Conservation (phyloP, 441 rosid genomes). For the Biscutella auriculata region DNA sequence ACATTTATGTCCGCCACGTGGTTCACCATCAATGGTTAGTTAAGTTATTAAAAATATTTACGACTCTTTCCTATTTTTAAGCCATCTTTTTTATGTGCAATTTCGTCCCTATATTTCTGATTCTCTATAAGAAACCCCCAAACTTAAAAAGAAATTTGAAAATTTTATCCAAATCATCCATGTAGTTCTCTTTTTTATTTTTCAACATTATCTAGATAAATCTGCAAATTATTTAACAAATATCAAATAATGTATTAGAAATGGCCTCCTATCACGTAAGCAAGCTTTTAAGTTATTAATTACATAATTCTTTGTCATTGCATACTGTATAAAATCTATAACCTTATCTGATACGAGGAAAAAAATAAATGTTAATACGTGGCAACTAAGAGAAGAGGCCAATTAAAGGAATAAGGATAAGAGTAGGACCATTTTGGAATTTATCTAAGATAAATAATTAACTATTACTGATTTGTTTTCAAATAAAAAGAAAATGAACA, state of each 20-base stretch:
- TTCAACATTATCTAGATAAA: neutral
- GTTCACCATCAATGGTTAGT: neutral
- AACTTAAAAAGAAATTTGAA: neutral
- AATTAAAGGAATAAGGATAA: neutral
- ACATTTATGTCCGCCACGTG: neutral
- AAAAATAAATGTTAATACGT: neutral
- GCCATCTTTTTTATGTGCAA: neutral
- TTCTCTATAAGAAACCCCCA: neutral
- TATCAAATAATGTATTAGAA: neutral
- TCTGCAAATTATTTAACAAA: too few relatives aligned
- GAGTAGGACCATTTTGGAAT: neutral
- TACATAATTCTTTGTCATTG: neutral
- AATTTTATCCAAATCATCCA: neutral
- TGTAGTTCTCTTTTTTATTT: neutral
- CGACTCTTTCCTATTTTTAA: neutral
- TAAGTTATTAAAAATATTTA: neutral
- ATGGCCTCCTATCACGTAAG: slow-evolving; percentile 10
- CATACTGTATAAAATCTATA: too few relatives aligned
- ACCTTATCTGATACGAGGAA: neutral
- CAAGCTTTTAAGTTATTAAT: neutral
- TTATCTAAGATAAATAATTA: neutral
- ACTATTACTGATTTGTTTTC: too few relatives aligned
- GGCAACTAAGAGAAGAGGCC: neutral
- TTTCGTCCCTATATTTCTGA: neutral
- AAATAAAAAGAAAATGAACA: neutral